Evolutionary conservation across 2,329 filamentous ascomycete genomes (phyloP).

Genomic region (Periglandula ipomoeae): DNA sequence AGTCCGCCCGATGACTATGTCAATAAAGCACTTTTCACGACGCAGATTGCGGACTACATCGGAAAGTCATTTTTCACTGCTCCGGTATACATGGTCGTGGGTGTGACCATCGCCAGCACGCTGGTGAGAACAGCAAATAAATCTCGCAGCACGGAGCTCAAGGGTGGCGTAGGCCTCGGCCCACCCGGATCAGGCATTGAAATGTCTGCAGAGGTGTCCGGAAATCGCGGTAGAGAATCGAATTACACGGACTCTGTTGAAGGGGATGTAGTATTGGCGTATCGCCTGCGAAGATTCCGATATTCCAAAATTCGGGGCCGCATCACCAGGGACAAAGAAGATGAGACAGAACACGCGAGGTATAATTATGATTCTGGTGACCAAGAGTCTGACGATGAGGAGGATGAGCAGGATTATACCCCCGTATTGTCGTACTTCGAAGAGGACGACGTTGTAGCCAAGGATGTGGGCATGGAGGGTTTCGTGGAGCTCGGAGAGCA

Average conservation of each 20-base stretch:
- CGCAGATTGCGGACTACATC: conserved; percentile 1
- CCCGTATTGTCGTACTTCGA: conserved; percentile 2
- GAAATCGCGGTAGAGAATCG: conserved; percentile 5
- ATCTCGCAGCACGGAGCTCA: conserved; percentile 6
- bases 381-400: background rate
- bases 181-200: conserved; percentile 10
- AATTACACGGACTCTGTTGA: conserved; percentile 7
- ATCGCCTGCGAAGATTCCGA: conserved; percentile 9
- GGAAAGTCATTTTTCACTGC: conserved; percentile 9
- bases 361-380: background rate
- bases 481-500: background rate
- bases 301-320: conserved; percentile 9
- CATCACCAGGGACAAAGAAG: conserved; percentile 5
- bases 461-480: background rate
- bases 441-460: background rate
- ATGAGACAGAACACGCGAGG: conserved; percentile 8
- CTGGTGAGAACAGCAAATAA: conserved; percentile 3
- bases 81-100: conserved; percentile 11
- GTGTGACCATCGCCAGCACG: conserved; percentile 8
- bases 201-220: conserved; percentile 8
- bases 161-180: conserved; percentile 9
- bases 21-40: background rate
- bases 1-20: background rate
- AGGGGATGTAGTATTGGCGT: conserved; percentile 10
- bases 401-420: background rate